A percentile compares a stretch with the other conserved stretches of the same genome.
phyloP scores from a whole-genome alignment of 352 stramenopile genomes.

The Globisporangium iwayamae region DNA sequence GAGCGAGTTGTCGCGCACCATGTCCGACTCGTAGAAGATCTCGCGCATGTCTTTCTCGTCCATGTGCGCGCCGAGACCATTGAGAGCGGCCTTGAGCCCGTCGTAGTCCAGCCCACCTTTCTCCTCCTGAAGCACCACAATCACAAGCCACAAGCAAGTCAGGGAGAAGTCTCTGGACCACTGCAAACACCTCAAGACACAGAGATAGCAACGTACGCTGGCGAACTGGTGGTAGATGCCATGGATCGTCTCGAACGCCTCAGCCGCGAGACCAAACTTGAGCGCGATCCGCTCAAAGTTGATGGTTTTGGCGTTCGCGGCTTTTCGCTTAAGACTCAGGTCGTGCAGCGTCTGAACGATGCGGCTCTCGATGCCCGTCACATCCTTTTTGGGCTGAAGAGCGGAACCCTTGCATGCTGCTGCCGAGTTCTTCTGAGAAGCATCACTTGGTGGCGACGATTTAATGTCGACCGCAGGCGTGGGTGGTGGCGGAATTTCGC shows the following conservation, averaged over 20 bases:
- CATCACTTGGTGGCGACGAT: neutral
- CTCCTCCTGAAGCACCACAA: conserved; percentile 25
- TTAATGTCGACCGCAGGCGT: neutral
- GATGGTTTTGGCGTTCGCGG: conserved; percentile 39
- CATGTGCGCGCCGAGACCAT: conserved; percentile 58
- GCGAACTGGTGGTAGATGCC: conserved; percentile 63
- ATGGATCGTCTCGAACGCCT: conserved; percentile 64
- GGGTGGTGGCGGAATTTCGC: conserved; percentile 1
- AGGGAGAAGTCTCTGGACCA: conserved; percentile 1
- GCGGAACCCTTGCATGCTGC: conserved; percentile 1
- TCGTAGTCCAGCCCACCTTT: conserved; percentile 65
- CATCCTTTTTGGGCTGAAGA: conserved; percentile 25
- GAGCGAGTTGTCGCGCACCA: conserved; percentile 82
- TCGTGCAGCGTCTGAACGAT: conserved; percentile 65
- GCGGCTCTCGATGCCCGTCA: conserved; percentile 56
- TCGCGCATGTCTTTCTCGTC: conserved; percentile 65
- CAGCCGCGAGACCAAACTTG: conserved; percentile 58
- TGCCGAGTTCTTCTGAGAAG: neutral
- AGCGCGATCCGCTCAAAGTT: conserved; percentile 82
- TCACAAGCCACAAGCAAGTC: conserved; percentile 1
- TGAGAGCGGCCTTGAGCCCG: conserved; percentile 56
- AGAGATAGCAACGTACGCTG: conserved; percentile 29
- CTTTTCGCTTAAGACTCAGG: conserved; percentile 52
- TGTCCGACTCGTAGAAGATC: conserved; percentile 88
- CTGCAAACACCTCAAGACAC: neutral